These are phyloP conservation scores for Metarhizium sp. DNA, from an alignment of 2,329 filamentous ascomycete species.

Conservation along the genomic window DNA sequence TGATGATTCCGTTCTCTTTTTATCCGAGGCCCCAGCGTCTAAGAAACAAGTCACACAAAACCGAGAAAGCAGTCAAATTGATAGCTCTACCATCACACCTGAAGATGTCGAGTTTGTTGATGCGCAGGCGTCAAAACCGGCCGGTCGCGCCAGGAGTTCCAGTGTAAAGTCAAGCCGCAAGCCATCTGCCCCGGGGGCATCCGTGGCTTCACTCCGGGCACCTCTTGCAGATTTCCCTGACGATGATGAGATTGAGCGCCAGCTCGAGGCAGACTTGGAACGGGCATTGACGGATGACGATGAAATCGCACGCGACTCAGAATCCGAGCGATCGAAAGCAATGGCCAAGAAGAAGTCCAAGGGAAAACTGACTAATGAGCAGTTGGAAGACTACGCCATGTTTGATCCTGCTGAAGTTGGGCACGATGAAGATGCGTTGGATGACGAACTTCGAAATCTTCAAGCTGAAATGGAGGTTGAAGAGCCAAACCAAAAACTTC, in stretches of 20 bases:
- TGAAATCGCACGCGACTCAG: slow-evolving; percentile 35
- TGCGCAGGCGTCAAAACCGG: slow-evolving; percentile 16
- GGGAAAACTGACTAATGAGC: slow-evolving; percentile 18
- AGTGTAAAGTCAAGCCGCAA: slow-evolving; percentile 25
- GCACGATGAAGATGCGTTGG: slow-evolving; percentile 37
- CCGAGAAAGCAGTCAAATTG: slow-evolving; percentile 36
- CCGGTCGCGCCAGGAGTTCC: slow-evolving; percentile 27
- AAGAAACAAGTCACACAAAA: slow-evolving; percentile 50
- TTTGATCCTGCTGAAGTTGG: slow-evolving; percentile 38
- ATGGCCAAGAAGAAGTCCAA: slow-evolving; percentile 21
- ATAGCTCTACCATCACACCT: slow-evolving; percentile 27
- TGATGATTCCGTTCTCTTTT: slow-evolving; percentile 34
- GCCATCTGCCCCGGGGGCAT: slow-evolving; percentile 42
- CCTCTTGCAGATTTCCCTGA: slow-evolving; percentile 37
- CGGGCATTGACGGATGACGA: slow-evolving; percentile 45
- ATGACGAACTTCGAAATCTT: slow-evolving; percentile 40
- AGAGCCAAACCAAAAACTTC: slow-evolving; percentile 25
- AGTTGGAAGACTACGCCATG: slow-evolving; percentile 37
- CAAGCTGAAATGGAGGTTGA: slow-evolving; percentile 39
- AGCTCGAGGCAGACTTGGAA: slow-evolving; percentile 56
- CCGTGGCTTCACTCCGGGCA: slow-evolving; percentile 33
- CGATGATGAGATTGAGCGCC: slow-evolving; percentile 57
- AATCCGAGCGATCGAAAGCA: slow-evolving; percentile 27
- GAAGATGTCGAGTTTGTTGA: slow-evolving; percentile 34
- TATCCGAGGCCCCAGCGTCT: slow-evolving; percentile 37